Base-by-base conservation (phyloP, 2,329 filamentous ascomycete species). In the Fusarium zealandicum region DNA sequence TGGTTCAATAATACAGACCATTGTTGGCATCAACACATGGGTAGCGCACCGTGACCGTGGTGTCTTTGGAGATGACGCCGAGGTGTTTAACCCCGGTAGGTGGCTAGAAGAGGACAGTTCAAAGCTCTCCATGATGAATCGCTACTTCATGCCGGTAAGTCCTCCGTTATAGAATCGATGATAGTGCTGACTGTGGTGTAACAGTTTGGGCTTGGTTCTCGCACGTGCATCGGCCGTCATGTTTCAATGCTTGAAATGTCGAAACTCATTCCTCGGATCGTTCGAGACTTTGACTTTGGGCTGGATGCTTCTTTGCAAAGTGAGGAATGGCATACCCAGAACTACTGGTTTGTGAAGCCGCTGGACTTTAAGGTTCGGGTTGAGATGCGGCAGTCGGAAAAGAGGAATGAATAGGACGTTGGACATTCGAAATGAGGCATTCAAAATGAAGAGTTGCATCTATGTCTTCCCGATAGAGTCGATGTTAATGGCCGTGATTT, bases 241-340 rank as follows among this genome's bases (percentile, higher is more conserved):
- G 53, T 67, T 8, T 67, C 64, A 0, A 62, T 64, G 43, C 60
- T 67, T 4, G 64, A 67, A n/a, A 67, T 67, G 53, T 60, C 54
- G 0, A 67, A 67, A 13, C 54, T 67, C 2, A 51, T 67, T 1
- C 64, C 64, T 0, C 32, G 47, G 11, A 49, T 67, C 2, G 30
- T 67, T 3, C 54, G 60, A 8, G 64, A 67, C 2, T 67, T 67
- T 20, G 39, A 67, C 6, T 67, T 67, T n/a, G 25, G 27, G 0
- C 40, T 64, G 2, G 54, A 14, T 54, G 39, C 1, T 11, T 38
- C 32, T 1, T 38, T 62, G 1, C 37, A 38, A 5, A 8, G 22
- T 0, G 20, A 47, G 2, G 36, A 47, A 0, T 62, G 59, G 59
- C 43, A 57, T 25, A 62, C 59, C 0, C 44, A 48, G 6, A 54